phyloP scores from a whole-genome alignment of 768 basidiomycete genomes.

The Collybiopsis confluens region DNA sequence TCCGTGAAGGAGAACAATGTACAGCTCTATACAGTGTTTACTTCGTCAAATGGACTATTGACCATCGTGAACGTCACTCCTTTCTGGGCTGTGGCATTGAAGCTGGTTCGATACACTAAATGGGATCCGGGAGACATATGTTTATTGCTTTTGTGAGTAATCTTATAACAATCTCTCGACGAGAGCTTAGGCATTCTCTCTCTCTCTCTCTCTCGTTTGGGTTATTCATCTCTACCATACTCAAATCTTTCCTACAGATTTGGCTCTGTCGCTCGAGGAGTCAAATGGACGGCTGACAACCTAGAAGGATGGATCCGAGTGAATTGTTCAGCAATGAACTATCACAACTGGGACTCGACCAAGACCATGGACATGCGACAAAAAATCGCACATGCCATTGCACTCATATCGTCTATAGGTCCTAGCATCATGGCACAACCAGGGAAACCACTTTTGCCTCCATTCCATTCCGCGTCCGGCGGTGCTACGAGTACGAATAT shows the following conservation, averaged over 20 bases:
- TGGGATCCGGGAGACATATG: conserved; percentile 65
- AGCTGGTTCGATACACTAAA: conserved; percentile 62
- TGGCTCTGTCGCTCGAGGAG: conserved; percentile 46
- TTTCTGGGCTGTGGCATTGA: conserved; percentile 70
- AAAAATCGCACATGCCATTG: conserved; percentile 54
- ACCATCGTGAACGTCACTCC: conserved; percentile 59
- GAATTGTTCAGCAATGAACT: conserved; percentile 64
- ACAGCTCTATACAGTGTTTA: conserved; percentile 52
- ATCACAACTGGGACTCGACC: conserved; percentile 39
- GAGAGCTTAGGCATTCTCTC: too few species aligned
- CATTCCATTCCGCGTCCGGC: neutral
- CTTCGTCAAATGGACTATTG: conserved; percentile 47
- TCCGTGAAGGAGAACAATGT: conserved; percentile 49
- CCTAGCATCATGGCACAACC: conserved; percentile 2
- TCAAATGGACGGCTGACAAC: conserved; percentile 49
- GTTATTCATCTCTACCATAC: too few species aligned
- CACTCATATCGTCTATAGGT: neutral
- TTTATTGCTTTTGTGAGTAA: conserved; percentile 56
- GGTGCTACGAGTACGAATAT: too few species aligned
- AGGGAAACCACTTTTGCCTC: neutral
- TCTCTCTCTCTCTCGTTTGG: too few species aligned
- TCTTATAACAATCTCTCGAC: neutral
- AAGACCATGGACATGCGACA: conserved; percentile 41
- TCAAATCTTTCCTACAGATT: conserved; percentile 34
- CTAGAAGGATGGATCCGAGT: conserved; percentile 56